These are phyloP conservation scores for Dichotomopilus funicola DNA, from an alignment of 2,329 filamentous ascomycete species.

Conservation along the genomic window DNA sequence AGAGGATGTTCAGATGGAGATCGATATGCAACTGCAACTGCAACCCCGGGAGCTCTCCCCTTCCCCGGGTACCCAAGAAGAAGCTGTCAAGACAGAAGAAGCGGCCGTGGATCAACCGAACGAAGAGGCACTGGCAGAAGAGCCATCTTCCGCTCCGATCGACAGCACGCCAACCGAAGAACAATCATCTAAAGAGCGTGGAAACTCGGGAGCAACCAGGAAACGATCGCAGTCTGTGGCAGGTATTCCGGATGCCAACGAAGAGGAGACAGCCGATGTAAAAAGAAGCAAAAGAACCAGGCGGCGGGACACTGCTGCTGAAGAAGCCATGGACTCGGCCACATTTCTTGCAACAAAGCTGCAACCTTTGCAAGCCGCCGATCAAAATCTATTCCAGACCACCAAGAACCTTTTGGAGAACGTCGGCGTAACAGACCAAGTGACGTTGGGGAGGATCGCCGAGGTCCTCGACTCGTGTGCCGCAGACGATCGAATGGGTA, in stretches of 20 bases:
- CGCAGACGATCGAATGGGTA: conserved; percentile 44
- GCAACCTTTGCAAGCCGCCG: conserved; percentile 50
- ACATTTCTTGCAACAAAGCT: conserved; percentile 49
- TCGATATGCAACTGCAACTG: conserved; percentile 33
- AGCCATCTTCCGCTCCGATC: conserved; percentile 3
- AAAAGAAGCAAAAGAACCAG: conserved; percentile 62
- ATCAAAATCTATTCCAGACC: conserved; percentile 49
- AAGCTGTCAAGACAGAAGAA: conserved; percentile 5
- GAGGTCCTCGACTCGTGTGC: conserved; percentile 48
- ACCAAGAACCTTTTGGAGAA: conserved; percentile 50
- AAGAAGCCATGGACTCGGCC: conserved; percentile 47
- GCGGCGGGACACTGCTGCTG: conserved; percentile 50
- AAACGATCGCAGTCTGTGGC: conserved; percentile 59
- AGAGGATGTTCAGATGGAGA: conserved; percentile 34
- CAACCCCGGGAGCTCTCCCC: conserved; percentile 15
- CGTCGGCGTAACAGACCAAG: conserved; percentile 46
- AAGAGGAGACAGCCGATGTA: conserved; percentile 51
- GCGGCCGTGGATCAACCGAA: conserved; percentile 5
- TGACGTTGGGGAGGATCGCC: conserved; percentile 38
- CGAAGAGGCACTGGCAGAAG: conserved; percentile 7
- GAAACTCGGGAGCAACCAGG: conserved; percentile 39
- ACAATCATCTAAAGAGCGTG: conserved; percentile 26
- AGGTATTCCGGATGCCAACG: conserved; percentile 48
- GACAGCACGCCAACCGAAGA: conserved; percentile 10
- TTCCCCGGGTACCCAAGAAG: not conserved